These are phyloP conservation scores for Nematodospora valgi DNA, from an alignment of 805 yeast species.

Conservation along the genomic window DNA sequence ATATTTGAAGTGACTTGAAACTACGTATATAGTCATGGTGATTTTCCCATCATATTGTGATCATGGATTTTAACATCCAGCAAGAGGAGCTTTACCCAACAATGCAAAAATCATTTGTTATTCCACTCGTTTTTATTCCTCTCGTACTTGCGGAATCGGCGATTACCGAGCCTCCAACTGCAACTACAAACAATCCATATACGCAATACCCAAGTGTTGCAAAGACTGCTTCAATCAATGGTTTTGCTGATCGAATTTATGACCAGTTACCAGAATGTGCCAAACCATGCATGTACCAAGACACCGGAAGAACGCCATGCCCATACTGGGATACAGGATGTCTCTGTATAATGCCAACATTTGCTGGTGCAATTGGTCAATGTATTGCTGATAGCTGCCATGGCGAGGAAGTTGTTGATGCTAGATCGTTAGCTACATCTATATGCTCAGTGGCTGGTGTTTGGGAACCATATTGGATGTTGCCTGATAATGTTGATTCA, in stretches of 20 bases:
- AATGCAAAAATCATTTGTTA: slow-evolving; percentile 5
- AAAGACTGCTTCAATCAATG: slow-evolving; percentile 45
- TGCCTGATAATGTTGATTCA: slow-evolving; percentile 12
- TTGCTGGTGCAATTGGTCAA: slow-evolving; percentile 29
- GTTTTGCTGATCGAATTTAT: slow-evolving; percentile 23
- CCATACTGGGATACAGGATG: slow-evolving; percentile 45
- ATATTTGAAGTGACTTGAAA: too few species aligned
- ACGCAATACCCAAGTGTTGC: slow-evolving; percentile 36
- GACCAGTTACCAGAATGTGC: slow-evolving; percentile 41
- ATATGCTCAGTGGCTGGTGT: slow-evolving; percentile 24
- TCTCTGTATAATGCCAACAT: slow-evolving; percentile 38
- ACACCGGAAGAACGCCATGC: slow-evolving; percentile 44
- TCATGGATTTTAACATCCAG: too few species aligned
- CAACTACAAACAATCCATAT: slow-evolving; percentile 7
- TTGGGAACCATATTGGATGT: slow-evolving; percentile 27
- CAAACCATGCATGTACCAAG: slow-evolving; percentile 25
- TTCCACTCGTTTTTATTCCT: slow-evolving; percentile 5
- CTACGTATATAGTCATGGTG: too few species aligned
- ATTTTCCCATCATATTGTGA: too few species aligned
- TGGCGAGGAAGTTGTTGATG: slow-evolving; percentile 27
- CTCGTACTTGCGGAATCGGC: slow-evolving; percentile 1
- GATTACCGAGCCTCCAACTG: slow-evolving; percentile 1
- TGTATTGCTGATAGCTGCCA: slow-evolving; percentile 37
- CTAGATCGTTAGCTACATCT: slow-evolving; percentile 25
- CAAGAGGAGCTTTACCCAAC: too few species aligned